Percentiles rank a stretch among this genome's conserved stretches.
These are phyloP conservation scores for Curvularia sp. DNA, from an alignment of 2,329 filamentous ascomycete species.

Conservation along the genomic window DNA sequence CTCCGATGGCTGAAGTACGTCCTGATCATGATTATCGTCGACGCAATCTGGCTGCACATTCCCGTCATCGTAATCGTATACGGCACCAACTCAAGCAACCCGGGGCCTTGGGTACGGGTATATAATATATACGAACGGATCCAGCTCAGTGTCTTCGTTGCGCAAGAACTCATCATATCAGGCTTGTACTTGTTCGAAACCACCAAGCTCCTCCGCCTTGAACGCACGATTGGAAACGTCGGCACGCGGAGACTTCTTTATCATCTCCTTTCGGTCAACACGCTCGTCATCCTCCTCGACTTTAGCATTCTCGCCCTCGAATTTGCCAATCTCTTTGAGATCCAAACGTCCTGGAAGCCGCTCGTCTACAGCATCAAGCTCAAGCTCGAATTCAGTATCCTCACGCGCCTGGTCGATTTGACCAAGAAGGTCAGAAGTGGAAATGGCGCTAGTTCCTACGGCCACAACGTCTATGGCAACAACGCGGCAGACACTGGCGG, in stretches of 20 bases:
- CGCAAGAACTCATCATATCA: constrained; percentile 48
- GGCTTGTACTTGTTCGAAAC: constrained; percentile 62
- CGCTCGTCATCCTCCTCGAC: constrained; percentile 34
- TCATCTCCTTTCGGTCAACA: constrained; percentile 33
- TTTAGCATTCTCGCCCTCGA: constrained; percentile 33
- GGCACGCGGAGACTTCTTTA: constrained; percentile 22
- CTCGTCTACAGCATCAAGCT: constrained; percentile 56
- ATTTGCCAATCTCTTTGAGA: constrained; percentile 27
- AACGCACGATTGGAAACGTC: constrained; percentile 24
- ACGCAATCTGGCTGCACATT: constrained; percentile 61
- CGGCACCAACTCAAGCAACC: constrained; percentile 53
- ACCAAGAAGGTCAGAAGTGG: constrained; percentile 14
- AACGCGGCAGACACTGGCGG: constrained; percentile 10
- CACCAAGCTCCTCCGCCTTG: constrained; percentile 23
- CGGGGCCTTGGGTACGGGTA: constrained; percentile 34
- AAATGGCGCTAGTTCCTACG: constrained; percentile 25
- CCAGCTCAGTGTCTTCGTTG: constrained; percentile 51
- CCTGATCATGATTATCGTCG: constrained; percentile 63
- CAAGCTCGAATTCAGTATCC: constrained; percentile 62
- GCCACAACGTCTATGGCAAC: constrained; percentile 21
- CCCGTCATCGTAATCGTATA: constrained; percentile 62
- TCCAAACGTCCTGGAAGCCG: constrained; percentile 45
- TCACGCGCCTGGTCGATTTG: constrained; percentile 48
- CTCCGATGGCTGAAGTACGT: constrained; percentile 56
- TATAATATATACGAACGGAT: constrained; percentile 53